Conservation (phyloP, 1,139 yeast species). For the Candida buenavistaensis region DNA sequence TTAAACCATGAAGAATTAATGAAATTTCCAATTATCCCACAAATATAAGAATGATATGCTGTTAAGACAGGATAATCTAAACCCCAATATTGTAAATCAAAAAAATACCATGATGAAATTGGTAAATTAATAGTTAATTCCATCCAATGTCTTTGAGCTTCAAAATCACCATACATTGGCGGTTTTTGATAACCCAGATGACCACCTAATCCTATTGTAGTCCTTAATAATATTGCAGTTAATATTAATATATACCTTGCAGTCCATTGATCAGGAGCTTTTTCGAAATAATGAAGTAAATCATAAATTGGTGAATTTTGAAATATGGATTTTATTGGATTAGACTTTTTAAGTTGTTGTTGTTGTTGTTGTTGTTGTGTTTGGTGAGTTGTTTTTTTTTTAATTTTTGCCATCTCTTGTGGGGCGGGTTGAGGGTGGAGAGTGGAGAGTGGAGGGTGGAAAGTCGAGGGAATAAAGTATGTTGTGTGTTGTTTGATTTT, state of each 20-base stretch:
- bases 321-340: conserved; percentile 19
- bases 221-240: conserved; percentile 72
- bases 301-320: conserved; percentile 39
- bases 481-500: too few relatives aligned
- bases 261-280: conserved; percentile 86
- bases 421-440: too few relatives aligned
- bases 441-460: too few relatives aligned
- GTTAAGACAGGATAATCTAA: conserved; percentile 97
- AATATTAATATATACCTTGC: conserved; percentile 77
- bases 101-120: conserved; percentile 78
- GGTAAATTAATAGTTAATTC: conserved; percentile 84
- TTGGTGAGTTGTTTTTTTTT: too few relatives aligned
- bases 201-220: conserved; percentile 88
- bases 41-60: conserved; percentile 83
- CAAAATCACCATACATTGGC: conserved; percentile 94
- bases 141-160: conserved; percentile 98
- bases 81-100: conserved; percentile 93
- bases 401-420: too few relatives aligned
- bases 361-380: background rate
- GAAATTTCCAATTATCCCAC: conserved; percentile 71
- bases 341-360: too few relatives aligned
- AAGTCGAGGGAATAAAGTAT: too few relatives aligned
- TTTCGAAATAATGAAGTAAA: conserved; percentile 40
- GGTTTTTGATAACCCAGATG: conserved; percentile 70
- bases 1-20: conserved; percentile 75